Evolutionary conservation across 2,329 filamentous ascomycete genomes (phyloP).

Genomic region (Xylaria arbuscula): DNA sequence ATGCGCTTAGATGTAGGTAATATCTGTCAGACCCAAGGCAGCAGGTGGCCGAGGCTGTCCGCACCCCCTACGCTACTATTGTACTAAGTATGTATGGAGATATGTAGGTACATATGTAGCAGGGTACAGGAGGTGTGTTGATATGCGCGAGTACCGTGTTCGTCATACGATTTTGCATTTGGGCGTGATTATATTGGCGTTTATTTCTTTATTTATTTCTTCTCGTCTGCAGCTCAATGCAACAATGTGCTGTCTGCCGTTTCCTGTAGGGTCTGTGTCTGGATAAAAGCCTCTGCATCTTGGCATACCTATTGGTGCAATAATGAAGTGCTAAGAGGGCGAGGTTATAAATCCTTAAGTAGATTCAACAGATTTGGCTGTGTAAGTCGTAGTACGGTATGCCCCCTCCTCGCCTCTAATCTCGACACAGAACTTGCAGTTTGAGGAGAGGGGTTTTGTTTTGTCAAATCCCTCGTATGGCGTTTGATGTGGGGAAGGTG

Average conservation of each 20-base stretch:
- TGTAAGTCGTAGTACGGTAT: constrained; percentile 1
- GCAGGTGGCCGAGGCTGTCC: constrained; percentile 6
- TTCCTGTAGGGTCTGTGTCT: not conserved
- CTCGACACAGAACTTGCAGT: constrained; percentile 19
- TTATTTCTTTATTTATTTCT: not conserved
- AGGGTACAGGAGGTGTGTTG: not conserved
- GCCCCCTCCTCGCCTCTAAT: constrained; percentile 3
- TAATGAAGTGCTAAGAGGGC: constrained; percentile 3
- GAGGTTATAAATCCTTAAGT: constrained; percentile 14
- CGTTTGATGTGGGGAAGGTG: constrained; percentile 19
- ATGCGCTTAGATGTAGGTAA: constrained; percentile 8
- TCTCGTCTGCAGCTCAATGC: constrained; percentile 4
- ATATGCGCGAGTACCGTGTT: constrained; percentile 12
- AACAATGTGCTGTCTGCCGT: constrained; percentile 2
- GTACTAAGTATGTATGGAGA: constrained; percentile 23
- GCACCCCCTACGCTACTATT: not conserved
- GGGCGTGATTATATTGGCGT: constrained; percentile 5
- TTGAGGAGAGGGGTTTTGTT: constrained; percentile 13
- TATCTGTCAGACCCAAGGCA: constrained; percentile 1
- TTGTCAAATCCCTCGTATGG: constrained; percentile 5
- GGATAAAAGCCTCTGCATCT: not conserved
- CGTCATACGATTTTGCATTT: constrained; percentile 25
- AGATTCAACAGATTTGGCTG: not conserved
- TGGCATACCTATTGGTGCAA: constrained; percentile 8
- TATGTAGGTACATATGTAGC: constrained; percentile 9